Evolutionary conservation across 768 basidiomycete genomes (phyloP).

Genomic region (Macrocybe gigantea): DNA sequence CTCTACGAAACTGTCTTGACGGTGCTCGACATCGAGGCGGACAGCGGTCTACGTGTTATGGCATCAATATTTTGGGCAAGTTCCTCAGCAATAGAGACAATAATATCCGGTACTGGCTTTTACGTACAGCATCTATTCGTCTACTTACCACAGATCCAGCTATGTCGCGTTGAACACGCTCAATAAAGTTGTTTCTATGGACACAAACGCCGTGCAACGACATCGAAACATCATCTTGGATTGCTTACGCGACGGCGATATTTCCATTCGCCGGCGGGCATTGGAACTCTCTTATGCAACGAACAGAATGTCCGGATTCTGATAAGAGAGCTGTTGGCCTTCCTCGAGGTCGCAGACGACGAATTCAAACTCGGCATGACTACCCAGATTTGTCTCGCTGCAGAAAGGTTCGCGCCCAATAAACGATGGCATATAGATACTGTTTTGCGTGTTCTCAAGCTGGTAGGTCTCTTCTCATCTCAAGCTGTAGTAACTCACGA

Average conservation of each 20-base stretch:
- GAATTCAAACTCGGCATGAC: constrained; percentile 99
- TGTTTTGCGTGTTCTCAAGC: constrained; percentile 83
- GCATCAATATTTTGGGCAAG: constrained; percentile 98
- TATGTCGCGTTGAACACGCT: constrained; percentile 98
- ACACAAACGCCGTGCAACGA: constrained; percentile 96
- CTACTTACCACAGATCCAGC: constrained; percentile 31
- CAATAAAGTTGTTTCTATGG: constrained; percentile 96
- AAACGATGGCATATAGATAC: constrained; percentile 99
- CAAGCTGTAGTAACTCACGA: not conserved
- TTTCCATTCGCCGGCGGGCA: constrained; percentile 94
- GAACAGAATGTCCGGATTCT: constrained; percentile 91
- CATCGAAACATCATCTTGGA: constrained; percentile 99
- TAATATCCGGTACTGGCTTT: constrained; percentile 78
- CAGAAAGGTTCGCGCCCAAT: constrained; percentile 95
- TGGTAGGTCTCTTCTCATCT: constrained; percentile 45
- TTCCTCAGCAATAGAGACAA: constrained; percentile 97
- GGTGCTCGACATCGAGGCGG: constrained; percentile 95
- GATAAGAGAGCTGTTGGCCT: constrained; percentile 87
- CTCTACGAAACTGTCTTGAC: constrained; percentile 96
- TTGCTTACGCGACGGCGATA: constrained; percentile 97
- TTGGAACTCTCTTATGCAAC: constrained; percentile 95
- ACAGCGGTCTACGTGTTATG: constrained; percentile 94
- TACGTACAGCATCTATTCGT: not conserved
- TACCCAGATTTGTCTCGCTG: constrained; percentile 92
- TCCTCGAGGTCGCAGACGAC: constrained; percentile 97